Conservation (phyloP, 192 early-diverging fungal species). For the Coemansia furcata region DNA sequence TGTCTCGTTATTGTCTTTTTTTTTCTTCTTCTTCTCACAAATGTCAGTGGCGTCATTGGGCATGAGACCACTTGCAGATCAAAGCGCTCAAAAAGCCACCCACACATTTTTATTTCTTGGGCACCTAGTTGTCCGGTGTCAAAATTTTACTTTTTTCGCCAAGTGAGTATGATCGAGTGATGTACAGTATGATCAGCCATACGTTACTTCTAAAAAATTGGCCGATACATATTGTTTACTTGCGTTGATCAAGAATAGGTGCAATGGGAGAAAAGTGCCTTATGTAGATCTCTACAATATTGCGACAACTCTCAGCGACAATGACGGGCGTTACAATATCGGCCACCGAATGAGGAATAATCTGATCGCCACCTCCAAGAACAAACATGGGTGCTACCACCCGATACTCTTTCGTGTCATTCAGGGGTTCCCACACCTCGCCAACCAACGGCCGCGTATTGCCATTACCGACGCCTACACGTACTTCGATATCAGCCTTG, state of each 20-base stretch:
- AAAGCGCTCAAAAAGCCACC: background rate
- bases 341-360: slow-evolving; percentile 24
- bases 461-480: background rate
- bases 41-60: background rate
- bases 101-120: background rate
- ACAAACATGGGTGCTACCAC: slow-evolving; percentile 61
- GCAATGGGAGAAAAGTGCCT: slow-evolving; percentile 34
- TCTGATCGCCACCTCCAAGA: slow-evolving; percentile 60
- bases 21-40: background rate
- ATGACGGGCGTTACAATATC: background rate
- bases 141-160: background rate
- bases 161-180: background rate
- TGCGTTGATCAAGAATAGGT: slow-evolving; percentile 34
- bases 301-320: slow-evolving; percentile 5
- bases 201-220: background rate
- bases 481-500: background rate
- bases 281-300: slow-evolving; percentile 32
- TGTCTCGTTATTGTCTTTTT: background rate
- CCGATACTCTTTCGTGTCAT: slow-evolving; percentile 47
- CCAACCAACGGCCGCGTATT: slow-evolving; percentile 17
- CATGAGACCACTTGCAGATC: background rate
- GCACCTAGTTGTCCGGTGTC: background rate
- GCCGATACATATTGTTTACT: background rate
- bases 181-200: background rate
- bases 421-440: slow-evolving; percentile 40